Percentiles rank a stretch among this genome's conserved stretches.
phyloP scores from a whole-genome alignment of 495 filamentous ascomycete species.

The Trichoderma gamsii region DNA sequence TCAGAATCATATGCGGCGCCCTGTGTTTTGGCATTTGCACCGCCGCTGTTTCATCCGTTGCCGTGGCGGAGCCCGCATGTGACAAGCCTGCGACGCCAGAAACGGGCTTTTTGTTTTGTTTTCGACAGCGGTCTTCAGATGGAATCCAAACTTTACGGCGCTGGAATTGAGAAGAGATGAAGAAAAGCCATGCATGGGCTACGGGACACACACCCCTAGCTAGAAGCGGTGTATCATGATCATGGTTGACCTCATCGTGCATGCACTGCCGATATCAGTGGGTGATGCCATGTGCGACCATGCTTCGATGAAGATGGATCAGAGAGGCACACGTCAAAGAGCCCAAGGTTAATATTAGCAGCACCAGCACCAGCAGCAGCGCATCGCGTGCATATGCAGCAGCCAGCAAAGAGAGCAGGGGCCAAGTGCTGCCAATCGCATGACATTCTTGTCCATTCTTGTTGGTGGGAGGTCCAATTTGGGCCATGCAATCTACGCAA shows the following conservation, averaged over 20 bases:
- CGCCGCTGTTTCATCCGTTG: slow-evolving; percentile 9
- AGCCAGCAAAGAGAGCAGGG: not conserved
- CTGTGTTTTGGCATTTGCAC: not conserved
- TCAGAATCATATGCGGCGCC: slow-evolving; percentile 11
- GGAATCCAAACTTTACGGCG: not conserved
- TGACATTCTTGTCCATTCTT: not conserved
- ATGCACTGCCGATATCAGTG: slow-evolving; percentile 5
- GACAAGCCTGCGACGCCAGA: not conserved
- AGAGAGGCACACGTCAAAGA: not conserved
- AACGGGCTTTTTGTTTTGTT: not conserved
- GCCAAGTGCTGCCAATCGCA: not conserved
- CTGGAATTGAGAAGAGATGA: slow-evolving; percentile 1
- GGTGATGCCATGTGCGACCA: not conserved
- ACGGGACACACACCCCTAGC: not conserved
- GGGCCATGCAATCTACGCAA: not conserved
- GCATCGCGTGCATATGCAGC: not conserved
- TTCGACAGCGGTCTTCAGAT: too few species aligned
- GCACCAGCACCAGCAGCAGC: not conserved
- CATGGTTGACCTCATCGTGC: slow-evolving; percentile 1
- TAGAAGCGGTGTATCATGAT: not conserved
- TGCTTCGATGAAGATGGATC: too few species aligned
- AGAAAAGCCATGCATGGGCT: not conserved
- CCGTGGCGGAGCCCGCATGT: not conserved
- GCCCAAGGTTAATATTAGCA: not conserved
- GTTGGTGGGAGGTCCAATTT: not conserved